A percentile compares a stretch with the other conserved stretches of the same genome.
These are phyloP conservation scores for Erysimum cheiranthoides DNA, from an alignment of 345 rosid species.

Conservation along the genomic window DNA sequence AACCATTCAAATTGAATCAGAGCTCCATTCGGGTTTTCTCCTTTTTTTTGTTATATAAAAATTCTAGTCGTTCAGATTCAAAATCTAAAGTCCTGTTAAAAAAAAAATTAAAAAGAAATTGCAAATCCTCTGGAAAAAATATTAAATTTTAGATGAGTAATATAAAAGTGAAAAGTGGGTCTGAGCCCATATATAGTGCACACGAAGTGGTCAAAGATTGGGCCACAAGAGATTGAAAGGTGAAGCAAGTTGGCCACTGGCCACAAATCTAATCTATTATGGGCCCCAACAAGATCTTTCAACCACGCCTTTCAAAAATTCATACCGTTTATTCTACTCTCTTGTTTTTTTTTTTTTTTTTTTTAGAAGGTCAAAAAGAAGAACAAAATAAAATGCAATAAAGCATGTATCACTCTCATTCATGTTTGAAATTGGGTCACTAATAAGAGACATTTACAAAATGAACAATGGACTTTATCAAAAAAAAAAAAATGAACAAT, in stretches of 20 bases:
- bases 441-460: neutral
- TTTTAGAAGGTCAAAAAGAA: slow-evolving; percentile 13
- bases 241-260: slow-evolving; percentile 39
- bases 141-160: neutral
- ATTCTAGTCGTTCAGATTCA: no score
- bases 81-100: no score
- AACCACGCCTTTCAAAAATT: slow-evolving; percentile 27
- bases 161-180: slow-evolving; percentile 15
- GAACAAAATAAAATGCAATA: neutral
- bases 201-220: slow-evolving; percentile 28
- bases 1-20: neutral
- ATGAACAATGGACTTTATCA: no score
- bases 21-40: neutral
- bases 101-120: neutral
- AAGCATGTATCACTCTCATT: slow-evolving; percentile 23
- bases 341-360: neutral
- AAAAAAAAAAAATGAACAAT: slow-evolving; percentile 12
- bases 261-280: slow-evolving; percentile 31
- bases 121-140: neutral
- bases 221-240: slow-evolving; percentile 41
- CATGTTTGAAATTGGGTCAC: slow-evolving; percentile 25
- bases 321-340: slow-evolving; percentile 2
- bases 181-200: slow-evolving; percentile 36
- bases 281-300: slow-evolving; percentile 32
- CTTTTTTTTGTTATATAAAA: no score